Evolutionary conservation across 2,329 filamentous ascomycete species (phyloP).

Genomic region (Ascochyta pisi): DNA sequence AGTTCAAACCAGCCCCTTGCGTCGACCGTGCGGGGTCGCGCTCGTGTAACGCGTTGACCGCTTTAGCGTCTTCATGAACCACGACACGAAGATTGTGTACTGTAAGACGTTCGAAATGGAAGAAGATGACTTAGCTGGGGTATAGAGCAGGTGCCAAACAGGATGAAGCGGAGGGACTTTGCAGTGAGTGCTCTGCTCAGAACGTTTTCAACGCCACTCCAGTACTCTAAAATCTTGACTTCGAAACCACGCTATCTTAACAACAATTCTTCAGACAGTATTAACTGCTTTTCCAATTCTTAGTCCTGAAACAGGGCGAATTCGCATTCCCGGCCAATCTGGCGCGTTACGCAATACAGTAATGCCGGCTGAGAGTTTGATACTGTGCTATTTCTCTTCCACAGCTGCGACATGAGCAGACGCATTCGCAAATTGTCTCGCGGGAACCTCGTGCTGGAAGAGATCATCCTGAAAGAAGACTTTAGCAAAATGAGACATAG

Average conservation of each 20-base stretch:
- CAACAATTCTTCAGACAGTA: neutral
- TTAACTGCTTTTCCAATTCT: neutral
- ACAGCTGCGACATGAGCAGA: conserved; percentile 11
- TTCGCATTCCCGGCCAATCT: neutral
- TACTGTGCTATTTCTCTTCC: neutral
- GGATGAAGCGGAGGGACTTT: neutral
- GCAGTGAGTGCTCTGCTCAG: neutral
- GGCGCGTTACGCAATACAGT: neutral
- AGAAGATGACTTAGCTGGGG: neutral
- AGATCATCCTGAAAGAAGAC: neutral
- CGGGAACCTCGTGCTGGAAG: conserved; percentile 7
- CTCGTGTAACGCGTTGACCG: conserved; percentile 1
- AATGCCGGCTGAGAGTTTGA: neutral
- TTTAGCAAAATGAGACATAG: neutral
- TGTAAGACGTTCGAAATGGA: neutral
- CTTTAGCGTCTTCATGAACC: conserved; percentile 5
- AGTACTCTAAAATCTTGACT: neutral
- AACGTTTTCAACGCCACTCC: neutral
- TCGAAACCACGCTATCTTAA: neutral
- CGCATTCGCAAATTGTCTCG: conserved; percentile 8
- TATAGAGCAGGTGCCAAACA: neutral
- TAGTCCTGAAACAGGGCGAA: neutral
- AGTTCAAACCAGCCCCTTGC: conserved; percentile 8
- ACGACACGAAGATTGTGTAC: neutral
- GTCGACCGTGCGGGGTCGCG: conserved; percentile 11